Evolutionary conservation across 192 early-diverging fungal species (phyloP).

Genomic region (Linnemannia exigua): DNA sequence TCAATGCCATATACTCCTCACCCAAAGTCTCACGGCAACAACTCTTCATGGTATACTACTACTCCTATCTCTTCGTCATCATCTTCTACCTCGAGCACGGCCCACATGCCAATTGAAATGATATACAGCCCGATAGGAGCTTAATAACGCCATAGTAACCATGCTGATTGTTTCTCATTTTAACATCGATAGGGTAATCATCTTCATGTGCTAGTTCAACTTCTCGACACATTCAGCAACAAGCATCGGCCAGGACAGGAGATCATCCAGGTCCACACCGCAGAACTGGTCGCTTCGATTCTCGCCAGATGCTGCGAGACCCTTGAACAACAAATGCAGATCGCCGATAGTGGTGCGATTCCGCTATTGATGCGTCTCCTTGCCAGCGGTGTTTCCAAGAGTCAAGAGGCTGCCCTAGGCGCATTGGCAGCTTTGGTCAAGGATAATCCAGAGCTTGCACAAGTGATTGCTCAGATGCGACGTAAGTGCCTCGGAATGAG

Average conservation of each 20-base stretch:
- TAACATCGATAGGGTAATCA: conserved; percentile 56
- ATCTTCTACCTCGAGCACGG: too few relatives aligned
- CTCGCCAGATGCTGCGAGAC: conserved; percentile 73
- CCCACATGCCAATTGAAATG: not conserved
- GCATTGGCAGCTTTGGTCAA: conserved; percentile 77
- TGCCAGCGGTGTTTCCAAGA: conserved; percentile 66
- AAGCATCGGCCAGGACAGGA: conserved; percentile 50
- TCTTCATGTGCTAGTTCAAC: conserved; percentile 60
- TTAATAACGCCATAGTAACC: not conserved
- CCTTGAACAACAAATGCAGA: conserved; percentile 69
- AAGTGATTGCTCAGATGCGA: conserved; percentile 64
- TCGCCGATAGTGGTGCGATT: conserved; percentile 70
- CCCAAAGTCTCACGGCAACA: conserved; percentile 66
- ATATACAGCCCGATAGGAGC: not conserved
- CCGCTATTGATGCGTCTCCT: conserved; percentile 70
- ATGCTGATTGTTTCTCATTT: not conserved
- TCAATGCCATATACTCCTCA: conserved; percentile 75
- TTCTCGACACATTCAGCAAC: conserved; percentile 60
- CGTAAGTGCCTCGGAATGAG: conserved; percentile 40
- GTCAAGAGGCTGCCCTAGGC: conserved; percentile 85
- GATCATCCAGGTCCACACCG: conserved; percentile 58
- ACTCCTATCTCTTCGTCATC: not conserved
- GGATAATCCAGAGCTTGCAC: conserved; percentile 68
- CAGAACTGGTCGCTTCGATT: conserved; percentile 76
- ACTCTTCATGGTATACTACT: conserved; percentile 59